Conservation (phyloP, 2,329 filamentous ascomycete species). For the Ploettnerulaceae sp. region DNA sequence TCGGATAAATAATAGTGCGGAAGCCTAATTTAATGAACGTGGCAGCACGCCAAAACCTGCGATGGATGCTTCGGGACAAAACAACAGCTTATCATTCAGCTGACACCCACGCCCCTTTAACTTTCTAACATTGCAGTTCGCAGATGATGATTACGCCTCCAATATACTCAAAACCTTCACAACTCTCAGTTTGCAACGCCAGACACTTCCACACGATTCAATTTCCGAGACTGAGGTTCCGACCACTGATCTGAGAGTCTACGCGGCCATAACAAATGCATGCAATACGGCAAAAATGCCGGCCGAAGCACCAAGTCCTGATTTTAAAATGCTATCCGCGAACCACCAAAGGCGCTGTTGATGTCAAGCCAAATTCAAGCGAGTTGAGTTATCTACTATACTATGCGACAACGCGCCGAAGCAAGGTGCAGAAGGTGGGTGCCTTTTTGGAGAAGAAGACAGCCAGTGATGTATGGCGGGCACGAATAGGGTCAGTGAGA, state of each 20-base stretch:
- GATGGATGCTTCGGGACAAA: conserved; percentile 4
- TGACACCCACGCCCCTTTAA: conserved; percentile 5
- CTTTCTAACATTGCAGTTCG: background rate
- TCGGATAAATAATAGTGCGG: background rate
- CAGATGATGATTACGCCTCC: conserved; percentile 5
- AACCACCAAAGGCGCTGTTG: conserved; percentile 83
- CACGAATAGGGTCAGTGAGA: conserved; percentile 71
- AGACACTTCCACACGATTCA: conserved; percentile 2
- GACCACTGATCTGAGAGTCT: background rate
- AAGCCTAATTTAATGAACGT: conserved; percentile 10
- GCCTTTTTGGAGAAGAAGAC: conserved; percentile 93
- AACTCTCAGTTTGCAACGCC: background rate
- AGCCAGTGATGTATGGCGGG: conserved; percentile 83
- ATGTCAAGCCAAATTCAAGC: conserved; percentile 93
- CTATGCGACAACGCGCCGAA: conserved; percentile 89
- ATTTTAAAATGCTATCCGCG: conserved; percentile 95
- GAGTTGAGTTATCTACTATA: conserved; percentile 96
- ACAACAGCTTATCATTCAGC: conserved; percentile 9
- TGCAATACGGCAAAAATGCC: conserved; percentile 62
- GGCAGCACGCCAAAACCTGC: conserved; percentile 2
- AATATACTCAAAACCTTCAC: background rate
- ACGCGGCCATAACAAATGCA: conserved; percentile 46
- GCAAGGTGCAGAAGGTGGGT: conserved; percentile 94
- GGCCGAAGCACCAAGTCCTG: conserved; percentile 94
- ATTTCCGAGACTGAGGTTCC: background rate